Evolutionary conservation across 495 filamentous ascomycete species (phyloP).

Genomic region (Penicillium antarcticum): DNA sequence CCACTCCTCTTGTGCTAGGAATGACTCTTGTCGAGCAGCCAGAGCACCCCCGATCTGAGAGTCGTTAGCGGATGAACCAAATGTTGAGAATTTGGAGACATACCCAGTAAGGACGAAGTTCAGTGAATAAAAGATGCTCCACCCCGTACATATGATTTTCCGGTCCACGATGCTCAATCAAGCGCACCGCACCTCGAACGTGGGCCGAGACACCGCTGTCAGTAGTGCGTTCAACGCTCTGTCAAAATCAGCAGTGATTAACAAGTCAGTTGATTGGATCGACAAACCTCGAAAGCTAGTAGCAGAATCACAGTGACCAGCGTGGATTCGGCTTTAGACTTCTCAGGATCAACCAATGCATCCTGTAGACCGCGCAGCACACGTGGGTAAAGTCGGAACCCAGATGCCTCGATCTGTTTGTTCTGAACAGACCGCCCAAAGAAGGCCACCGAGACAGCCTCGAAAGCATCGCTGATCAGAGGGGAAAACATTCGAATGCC

Average conservation of each 20-base stretch:
- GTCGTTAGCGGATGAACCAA: neutral
- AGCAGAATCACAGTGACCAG: constrained; percentile 42
- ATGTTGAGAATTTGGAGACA: neutral
- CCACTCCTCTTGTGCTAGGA: constrained; percentile 40
- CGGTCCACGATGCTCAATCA: constrained; percentile 45
- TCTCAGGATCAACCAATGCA: constrained; percentile 38
- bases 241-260: constrained; percentile 7
- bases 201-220: constrained; percentile 35
- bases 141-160: constrained; percentile 46
- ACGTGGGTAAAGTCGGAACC: constrained; percentile 37
- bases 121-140: constrained; percentile 42
- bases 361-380: constrained; percentile 40
- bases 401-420: constrained; percentile 35
- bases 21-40: constrained; percentile 30
- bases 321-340: constrained; percentile 41
- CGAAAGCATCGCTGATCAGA: constrained; percentile 38
- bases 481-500: constrained; percentile 45
- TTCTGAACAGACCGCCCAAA: constrained; percentile 40
- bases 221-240: constrained; percentile 43
- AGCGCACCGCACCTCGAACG: constrained; percentile 38
- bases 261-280: neutral
- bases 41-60: constrained; percentile 34
- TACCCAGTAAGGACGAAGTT: constrained; percentile 46
- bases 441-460: constrained; percentile 41
- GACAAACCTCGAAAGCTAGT: constrained; percentile 40